phyloP scores from a whole-genome alignment of 768 basidiomycete species.

The Lentinula guzmanii region DNA sequence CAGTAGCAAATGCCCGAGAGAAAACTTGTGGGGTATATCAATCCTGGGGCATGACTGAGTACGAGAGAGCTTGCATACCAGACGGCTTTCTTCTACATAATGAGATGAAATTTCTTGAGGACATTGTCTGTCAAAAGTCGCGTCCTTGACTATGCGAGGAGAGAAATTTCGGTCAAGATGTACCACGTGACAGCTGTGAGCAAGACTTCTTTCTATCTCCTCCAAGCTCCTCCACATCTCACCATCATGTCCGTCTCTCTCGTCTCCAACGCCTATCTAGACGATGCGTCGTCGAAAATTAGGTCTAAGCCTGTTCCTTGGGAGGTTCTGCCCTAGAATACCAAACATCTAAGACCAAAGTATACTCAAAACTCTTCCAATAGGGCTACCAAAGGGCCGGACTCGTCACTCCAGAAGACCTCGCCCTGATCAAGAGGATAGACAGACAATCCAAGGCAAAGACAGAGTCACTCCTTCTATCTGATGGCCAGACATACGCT shows the following conservation, averaged over 20 bases:
- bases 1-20: conserved; percentile 38
- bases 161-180: background rate
- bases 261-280: conserved; percentile 78
- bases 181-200: background rate
- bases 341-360: background rate
- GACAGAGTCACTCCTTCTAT: conserved; percentile 71
- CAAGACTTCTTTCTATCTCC: background rate
- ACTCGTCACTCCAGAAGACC: conserved; percentile 82
- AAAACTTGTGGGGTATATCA: background rate
- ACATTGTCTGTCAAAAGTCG: conserved; percentile 15
- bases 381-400: conserved; percentile 95
- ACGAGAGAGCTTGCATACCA: conserved; percentile 14
- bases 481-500: conserved; percentile 80
- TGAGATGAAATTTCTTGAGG: conserved; percentile 24
- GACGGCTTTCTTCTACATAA: conserved; percentile 24
- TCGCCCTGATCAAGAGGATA: conserved; percentile 83
- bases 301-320: conserved; percentile 89
- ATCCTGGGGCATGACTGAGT: background rate
- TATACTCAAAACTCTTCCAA: conserved; percentile 4
- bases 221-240: background rate
- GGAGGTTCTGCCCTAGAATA: conserved; percentile 57
- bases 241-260: conserved; percentile 64
- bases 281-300: conserved; percentile 84
- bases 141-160: too few relatives aligned
- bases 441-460: conserved; percentile 74